Evolutionary conservation across 2,329 filamentous ascomycete genomes (phyloP).

Genomic region (Sordariomycetes sp.): DNA sequence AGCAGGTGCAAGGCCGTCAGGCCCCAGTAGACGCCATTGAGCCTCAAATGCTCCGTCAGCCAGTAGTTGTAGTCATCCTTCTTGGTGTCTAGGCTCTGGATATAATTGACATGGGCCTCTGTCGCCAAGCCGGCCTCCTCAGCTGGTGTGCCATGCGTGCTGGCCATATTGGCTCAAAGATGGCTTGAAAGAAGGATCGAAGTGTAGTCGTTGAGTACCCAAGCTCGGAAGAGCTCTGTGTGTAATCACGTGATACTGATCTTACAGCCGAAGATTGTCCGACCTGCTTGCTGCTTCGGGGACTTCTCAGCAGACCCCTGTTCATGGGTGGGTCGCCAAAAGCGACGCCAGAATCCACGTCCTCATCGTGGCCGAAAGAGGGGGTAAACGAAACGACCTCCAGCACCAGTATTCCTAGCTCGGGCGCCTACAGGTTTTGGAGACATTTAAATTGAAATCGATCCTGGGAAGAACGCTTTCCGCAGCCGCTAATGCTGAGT

Average conservation of each 20-base stretch:
- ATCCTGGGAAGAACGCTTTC: no score
- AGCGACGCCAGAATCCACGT: no score
- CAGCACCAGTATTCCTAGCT: no score
- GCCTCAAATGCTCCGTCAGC: slow-evolving; percentile 89
- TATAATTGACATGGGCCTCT: slow-evolving; percentile 73
- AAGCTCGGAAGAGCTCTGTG: neutral
- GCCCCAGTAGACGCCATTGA: slow-evolving; percentile 97
- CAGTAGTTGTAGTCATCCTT: slow-evolving; percentile 96
- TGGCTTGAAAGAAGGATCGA: neutral
- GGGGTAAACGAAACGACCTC: no score
- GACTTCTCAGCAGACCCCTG: no score
- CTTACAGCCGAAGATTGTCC: neutral
- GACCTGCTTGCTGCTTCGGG: neutral
- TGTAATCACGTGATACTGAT: neutral
- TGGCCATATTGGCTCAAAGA: neutral
- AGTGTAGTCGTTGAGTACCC: neutral
- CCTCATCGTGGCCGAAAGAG: no score
- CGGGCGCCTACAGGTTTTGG: no score
- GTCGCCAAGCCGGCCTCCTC: slow-evolving; percentile 35
- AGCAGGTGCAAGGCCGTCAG: slow-evolving; percentile 81
- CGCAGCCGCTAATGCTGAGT: no score
- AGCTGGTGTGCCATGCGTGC: slow-evolving; percentile 9
- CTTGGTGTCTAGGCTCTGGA: slow-evolving; percentile 82
- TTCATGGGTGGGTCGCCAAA: no score
- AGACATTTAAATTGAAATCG: no score